phyloP scores from a whole-genome alignment of 345 rosid species.

The Salix arbutifolia region DNA sequence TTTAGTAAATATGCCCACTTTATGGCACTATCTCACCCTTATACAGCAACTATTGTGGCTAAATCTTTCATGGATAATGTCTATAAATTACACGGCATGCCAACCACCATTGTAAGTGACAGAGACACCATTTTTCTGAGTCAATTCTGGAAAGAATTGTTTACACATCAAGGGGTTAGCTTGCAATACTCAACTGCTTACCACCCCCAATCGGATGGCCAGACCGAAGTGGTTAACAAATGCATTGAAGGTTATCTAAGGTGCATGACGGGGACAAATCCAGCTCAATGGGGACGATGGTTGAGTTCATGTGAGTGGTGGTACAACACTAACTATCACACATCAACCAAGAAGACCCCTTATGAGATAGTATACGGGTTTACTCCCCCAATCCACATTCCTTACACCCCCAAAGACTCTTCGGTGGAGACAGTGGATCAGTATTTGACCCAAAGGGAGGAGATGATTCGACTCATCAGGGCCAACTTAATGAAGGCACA shows the following conservation, averaged over 20 bases:
- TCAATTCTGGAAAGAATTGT: background rate
- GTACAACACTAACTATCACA: background rate
- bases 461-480: too few relatives aligned
- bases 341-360: background rate
- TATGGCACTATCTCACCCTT: background rate
- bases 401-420: too few relatives aligned
- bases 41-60: accelerated
- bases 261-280: background rate
- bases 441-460: too few relatives aligned
- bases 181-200: background rate
- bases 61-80: too few relatives aligned
- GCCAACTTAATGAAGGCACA: too few relatives aligned
- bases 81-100: too few relatives aligned
- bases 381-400: too few relatives aligned
- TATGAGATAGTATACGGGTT: background rate
- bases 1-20: background rate
- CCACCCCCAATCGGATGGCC: background rate
- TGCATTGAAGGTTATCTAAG: background rate
- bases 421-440: too few relatives aligned
- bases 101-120: too few relatives aligned
- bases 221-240: background rate
- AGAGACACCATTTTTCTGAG: too few relatives aligned
- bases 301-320: background rate
- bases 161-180: background rate
- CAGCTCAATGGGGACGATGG: background rate